These are phyloP conservation scores for Diplodia intermedia DNA, from an alignment of 2,329 filamentous ascomycete genomes.

Conservation along the genomic window DNA sequence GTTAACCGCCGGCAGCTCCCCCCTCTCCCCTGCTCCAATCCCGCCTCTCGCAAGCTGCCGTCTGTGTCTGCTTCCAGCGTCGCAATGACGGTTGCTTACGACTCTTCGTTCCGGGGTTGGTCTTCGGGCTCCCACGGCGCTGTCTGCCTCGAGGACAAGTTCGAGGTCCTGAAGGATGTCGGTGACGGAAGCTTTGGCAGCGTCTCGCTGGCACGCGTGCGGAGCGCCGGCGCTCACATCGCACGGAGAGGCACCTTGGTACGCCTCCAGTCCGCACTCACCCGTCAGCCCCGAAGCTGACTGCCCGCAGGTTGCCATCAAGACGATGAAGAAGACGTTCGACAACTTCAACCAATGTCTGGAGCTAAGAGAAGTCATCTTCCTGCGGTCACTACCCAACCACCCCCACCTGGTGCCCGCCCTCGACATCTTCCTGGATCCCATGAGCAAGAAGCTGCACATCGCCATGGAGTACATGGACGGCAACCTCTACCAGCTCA, in stretches of 20 bases:
- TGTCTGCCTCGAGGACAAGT: constrained; percentile 82
- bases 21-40: constrained; percentile 9
- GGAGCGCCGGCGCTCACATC: constrained; percentile 85
- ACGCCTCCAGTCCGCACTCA: constrained; percentile 49
- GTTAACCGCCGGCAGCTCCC: constrained; percentile 23
- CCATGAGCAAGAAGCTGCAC: constrained; percentile 93
- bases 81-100: constrained; percentile 79
- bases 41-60: constrained; percentile 19
- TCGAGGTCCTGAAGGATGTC: constrained; percentile 97
- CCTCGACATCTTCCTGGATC: constrained; percentile 97
- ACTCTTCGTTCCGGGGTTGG: constrained; percentile 73
- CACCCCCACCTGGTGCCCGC: constrained; percentile 96
- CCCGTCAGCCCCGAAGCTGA: constrained; percentile 17
- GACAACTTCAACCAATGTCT: constrained; percentile 89
- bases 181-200: constrained; percentile 99
- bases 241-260: constrained; percentile 92
- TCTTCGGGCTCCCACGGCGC: constrained; percentile 58
- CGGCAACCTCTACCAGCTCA: constrained; percentile 96
- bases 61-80: constrained; percentile 31
- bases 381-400: constrained; percentile 83
- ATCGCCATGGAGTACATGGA: constrained; percentile 99
- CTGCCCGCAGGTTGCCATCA: constrained; percentile 82
- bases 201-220: constrained; percentile 88
- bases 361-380: constrained; percentile 95
- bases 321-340: constrained; percentile 99